Conservation (phyloP, 176 grass and related monocot genomes). For the Thinopyrum elongatum region DNA sequence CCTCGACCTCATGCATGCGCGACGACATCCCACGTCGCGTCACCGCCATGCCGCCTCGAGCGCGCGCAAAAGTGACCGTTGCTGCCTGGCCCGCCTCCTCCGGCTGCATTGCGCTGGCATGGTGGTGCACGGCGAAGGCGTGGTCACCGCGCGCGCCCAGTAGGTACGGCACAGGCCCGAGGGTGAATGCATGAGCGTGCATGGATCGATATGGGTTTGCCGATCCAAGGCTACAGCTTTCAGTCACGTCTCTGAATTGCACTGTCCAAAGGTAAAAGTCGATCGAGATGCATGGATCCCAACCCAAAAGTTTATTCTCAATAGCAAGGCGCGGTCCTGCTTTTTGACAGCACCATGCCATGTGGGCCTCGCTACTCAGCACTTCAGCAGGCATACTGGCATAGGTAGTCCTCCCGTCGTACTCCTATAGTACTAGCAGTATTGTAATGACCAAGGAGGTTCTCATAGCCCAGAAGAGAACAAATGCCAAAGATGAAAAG, state of each 20-base stretch:
- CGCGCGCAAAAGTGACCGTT: slow-evolving; percentile 30
- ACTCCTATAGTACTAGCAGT: background rate
- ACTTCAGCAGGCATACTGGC: background rate
- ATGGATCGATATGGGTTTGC: background rate
- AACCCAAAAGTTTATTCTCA: background rate
- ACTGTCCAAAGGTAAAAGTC: background rate
- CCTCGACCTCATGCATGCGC: background rate
- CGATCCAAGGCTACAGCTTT: background rate
- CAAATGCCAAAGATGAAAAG: slow-evolving; percentile 19
- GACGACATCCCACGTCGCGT: background rate
- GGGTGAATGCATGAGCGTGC: no score
- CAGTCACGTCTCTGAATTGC: background rate
- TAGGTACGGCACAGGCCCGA: background rate
- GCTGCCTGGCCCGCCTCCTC: background rate
- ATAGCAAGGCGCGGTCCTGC: background rate
- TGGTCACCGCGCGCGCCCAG: background rate
- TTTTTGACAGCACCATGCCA: background rate
- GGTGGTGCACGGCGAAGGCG: background rate
- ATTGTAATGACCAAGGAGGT: background rate
- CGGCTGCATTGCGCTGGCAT: background rate
- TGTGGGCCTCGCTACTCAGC: slow-evolving; percentile 14
- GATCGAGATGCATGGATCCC: slow-evolving; percentile 7
- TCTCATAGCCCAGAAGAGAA: slow-evolving; percentile 22
- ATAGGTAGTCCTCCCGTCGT: background rate
- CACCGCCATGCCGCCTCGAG: background rate